Evolutionary conservation across 176 grass and related monocot genomes (phyloP).

Genomic region (Zea luxurians): DNA sequence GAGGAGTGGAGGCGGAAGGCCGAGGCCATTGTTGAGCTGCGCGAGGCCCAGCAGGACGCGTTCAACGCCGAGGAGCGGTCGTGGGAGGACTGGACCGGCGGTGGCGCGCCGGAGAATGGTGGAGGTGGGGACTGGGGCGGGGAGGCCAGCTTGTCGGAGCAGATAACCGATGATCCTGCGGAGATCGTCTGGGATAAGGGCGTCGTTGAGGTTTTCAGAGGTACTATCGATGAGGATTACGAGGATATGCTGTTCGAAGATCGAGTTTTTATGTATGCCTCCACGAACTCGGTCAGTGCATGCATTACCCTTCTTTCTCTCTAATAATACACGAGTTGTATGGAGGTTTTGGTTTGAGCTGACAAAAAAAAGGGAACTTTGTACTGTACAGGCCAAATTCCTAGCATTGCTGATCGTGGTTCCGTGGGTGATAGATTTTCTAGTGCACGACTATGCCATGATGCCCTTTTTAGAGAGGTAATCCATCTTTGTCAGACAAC

Average conservation of each 20-base stretch:
- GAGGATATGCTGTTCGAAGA: constrained; percentile 87
- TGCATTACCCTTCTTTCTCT: no score
- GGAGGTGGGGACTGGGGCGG: constrained; percentile 45
- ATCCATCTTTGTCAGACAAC: not conserved
- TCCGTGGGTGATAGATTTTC: constrained; percentile 70
- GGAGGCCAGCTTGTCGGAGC: constrained; percentile 8
- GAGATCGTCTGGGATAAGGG: constrained; percentile 71
- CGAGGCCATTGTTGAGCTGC: constrained; percentile 82
- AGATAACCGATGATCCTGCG: constrained; percentile 62
- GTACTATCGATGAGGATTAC: constrained; percentile 57
- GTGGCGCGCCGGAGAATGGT: constrained; percentile 36
- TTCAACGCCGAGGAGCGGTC: constrained; percentile 56
- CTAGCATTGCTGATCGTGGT: constrained; percentile 67
- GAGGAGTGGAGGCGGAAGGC: constrained; percentile 79
- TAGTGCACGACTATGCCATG: constrained; percentile 90
- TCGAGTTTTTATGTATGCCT: constrained; percentile 79
- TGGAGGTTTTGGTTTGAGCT: not conserved
- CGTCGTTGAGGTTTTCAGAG: constrained; percentile 50
- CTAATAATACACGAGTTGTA: no score
- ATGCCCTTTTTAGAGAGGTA: constrained; percentile 99
- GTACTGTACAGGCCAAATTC: constrained; percentile 76
- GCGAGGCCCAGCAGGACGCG: constrained; percentile 67
- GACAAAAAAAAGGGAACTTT: not conserved
- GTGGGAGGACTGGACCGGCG: constrained; percentile 87
- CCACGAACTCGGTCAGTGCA: constrained; percentile 57